Evolutionary conservation across 2,329 filamentous ascomycete genomes (phyloP), one percentile per base, ranked within the genome.

Genomic region (Phyllosticta capitalensis): DNA sequence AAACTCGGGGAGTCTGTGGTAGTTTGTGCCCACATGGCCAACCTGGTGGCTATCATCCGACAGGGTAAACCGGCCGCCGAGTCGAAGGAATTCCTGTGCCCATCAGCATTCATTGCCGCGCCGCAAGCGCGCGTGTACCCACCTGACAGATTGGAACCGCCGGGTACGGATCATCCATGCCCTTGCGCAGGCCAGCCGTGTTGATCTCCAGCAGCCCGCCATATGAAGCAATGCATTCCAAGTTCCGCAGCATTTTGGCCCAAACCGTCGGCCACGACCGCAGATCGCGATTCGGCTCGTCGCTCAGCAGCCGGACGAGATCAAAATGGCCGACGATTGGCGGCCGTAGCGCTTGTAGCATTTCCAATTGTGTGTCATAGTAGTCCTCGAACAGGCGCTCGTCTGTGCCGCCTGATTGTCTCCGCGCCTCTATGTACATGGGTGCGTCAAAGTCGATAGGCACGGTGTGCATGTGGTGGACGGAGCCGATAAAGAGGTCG

Each of bases 21-120:
- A 97, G 70, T 95, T 92, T 55, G 90, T 86, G n/a, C 86, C 90
- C 5, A 99, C 81, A 70, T 99, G 92, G 1, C 83, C 87, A 61
- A 90, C 82, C 48, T 89, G 89, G 76, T 99, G 94, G 71, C 91
- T 96, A 74, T 99, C 94, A 72, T 99, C 94, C 6, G 90, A 96
- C 66, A 99, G 81, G 57, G 90, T 95, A 73, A 97, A 95, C 62
- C 82, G 83, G 22, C 94, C 92, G 22, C 86, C 86, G 67, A 89
- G 79, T 7, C 74, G 74, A 58, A 91, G 69, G 77, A 90, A 95
- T 70, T 84, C 83, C 87, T 89, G 55, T 52, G 70, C 64, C n/a
- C 50, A 30, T 21, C 49, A 53, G 61, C 55, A 45, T 6, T n/a
- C 38, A 58, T 53, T 3, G 38, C 12, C n/a, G 20, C 19, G n/a